Base-by-base conservation (phyloP, 257 asterid genomes). In the Nicotiana benthamiana region DNA sequence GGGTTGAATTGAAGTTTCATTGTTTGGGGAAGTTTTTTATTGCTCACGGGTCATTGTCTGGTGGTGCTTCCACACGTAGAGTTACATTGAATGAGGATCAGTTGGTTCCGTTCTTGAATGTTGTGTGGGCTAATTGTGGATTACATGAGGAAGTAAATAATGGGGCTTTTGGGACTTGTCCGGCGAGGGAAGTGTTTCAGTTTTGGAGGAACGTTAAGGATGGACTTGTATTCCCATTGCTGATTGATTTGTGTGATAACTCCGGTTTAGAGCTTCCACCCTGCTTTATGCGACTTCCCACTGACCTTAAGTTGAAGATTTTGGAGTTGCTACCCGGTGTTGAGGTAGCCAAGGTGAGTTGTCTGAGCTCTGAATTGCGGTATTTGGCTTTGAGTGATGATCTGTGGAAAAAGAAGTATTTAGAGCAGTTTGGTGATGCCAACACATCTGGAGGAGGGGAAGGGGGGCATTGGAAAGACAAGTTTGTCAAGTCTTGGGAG, bases 161-260 rank as follows among this genome's bases (percentile, higher is more conserved):
- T 26, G 82, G 81, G 61, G 32, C 64, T 22, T 79, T 84, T 3
- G 74, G 79, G 34, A 80, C 84, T 0, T 80, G 90, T 1, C 91
- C 93, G 0, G 96, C 89, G 88, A 91, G 84, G 82, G 95, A 91
- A 86, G 94, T 94, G 56, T 92, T 89, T 52, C 76, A 84, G 68
- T 90, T 94, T 75, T 96, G 98, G 98, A 93, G 92, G 80, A 82
- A 9, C 1, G 91, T 92, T 51, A 96, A 93, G 86, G 99, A 96
- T 61, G 84, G 83, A 43, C 89, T 96, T 15, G 97, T 91, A 13
- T 86, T 96, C 83, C 97, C 98, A 26, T 86, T 96, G 92, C 76
- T 92, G 86, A 96, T 96, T 70, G 97, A 93, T 81, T 80, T 93
- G 32, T 89, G 97, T 18, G 97, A 92, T 43, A 92, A 86, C 79